Evolutionary conservation across 768 basidiomycete genomes (phyloP), one percentile per base, ranked within the genome.

Genomic region (Rubroboletus satanas): DNA sequence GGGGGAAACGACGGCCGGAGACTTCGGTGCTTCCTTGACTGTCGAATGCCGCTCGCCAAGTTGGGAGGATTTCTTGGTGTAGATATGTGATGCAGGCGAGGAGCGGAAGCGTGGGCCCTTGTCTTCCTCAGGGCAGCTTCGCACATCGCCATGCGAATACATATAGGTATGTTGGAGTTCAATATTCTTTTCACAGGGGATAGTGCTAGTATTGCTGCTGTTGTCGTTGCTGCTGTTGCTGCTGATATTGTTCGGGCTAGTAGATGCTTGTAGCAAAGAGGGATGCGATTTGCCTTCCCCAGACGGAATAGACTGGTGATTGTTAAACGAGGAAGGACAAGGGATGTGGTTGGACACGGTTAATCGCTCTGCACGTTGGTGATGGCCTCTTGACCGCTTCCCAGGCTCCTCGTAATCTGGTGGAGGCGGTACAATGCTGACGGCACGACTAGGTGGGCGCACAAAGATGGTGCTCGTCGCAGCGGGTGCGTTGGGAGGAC

Each of bases 1-100:
- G 10, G 86, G 86, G 5, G 86, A 87, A 26, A 85, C 77, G 50
- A 84, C 72, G 38, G 79, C 74, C 2, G 85, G 82, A 12, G 83
- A 83, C 37, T 57, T 72, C 17, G 70, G 58, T 52, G 68, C 70
- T 21, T 72, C 72, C 55, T 62, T 69, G 54, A 55, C 62, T 8
- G 49, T 51, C 37, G 61, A 47, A 43, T 58, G 49, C 12, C 64
- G 51, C 48, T 62, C 60, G 10, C 36, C 50, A n/a, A 56, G 38
- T 15, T 44, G 58, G 0, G 69, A 57, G 0, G 57, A 52, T 15
- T 47, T 47, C 44, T 60, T 66, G 18, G 41, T 8, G 21, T 62
- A 55, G 32, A 49, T 36, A 21, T 62, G 59, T 12, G 58, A 45
- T 41, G 65, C 49, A 26, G 57, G 42, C 14, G 41, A 37, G 18